Percentiles rank a stretch among this genome's conserved stretches.
Conservation (phyloP, 371 early-diverging fungal species). For the Apophysomyces trapeziformis region DNA sequence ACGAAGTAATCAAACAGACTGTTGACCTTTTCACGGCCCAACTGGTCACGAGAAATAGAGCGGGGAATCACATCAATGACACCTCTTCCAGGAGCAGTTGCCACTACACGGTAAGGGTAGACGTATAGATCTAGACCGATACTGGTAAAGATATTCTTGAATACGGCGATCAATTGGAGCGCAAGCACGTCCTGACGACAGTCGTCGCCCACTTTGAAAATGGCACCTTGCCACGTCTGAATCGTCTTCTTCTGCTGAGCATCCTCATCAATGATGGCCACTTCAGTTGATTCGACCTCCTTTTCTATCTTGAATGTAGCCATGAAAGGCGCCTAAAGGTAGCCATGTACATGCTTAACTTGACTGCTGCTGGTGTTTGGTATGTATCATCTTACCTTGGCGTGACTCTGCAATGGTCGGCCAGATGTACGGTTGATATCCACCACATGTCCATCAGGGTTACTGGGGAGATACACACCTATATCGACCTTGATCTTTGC, state of each 20-base stretch:
- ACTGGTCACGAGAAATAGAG: conserved; percentile 97
- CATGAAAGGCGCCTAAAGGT: conserved; percentile 94
- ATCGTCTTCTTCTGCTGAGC: conserved; percentile 33
- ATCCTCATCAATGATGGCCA: conserved; percentile 52
- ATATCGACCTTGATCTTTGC: conserved; percentile 92
- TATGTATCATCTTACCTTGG: conserved; percentile 69
- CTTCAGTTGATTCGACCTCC: conserved; percentile 50
- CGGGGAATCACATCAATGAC: conserved; percentile 99
- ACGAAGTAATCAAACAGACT: conserved; percentile 94
- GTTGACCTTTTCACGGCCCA: conserved; percentile 99
- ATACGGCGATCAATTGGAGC: conserved; percentile 96
- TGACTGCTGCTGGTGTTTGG: too few relatives aligned
- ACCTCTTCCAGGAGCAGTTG: conserved; percentile 97
- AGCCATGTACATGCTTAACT: too few relatives aligned
- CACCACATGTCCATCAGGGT: conserved; percentile 94
- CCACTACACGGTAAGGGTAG: conserved; percentile 98
- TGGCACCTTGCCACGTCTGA: conserved; percentile 82
- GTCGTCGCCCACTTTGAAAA: conserved; percentile 99
- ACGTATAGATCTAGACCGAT: conserved; percentile 95
- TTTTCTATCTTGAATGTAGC: conserved; percentile 94
- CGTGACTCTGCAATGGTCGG: conserved; percentile 96
- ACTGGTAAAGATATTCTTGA: conserved; percentile 94
- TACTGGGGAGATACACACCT: conserved; percentile 98
- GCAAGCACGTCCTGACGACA: conserved; percentile 99
- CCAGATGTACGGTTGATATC: conserved; percentile 97